Conservation (phyloP, 2,329 filamentous ascomycete genomes). For the Fusarium vanettenii region DNA sequence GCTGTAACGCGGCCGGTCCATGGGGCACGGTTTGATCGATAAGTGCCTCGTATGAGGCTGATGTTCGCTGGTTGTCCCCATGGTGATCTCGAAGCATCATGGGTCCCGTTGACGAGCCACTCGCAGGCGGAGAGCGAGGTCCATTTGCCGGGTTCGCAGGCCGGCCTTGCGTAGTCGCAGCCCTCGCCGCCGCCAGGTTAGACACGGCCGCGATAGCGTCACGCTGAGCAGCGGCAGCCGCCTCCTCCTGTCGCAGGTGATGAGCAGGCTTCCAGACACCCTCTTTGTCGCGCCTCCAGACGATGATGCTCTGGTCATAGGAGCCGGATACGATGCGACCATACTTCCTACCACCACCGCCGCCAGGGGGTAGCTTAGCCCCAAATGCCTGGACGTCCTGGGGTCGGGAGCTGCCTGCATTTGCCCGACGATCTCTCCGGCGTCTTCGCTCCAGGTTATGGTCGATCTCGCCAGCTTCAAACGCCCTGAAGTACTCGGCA, state of each 20-base stretch:
- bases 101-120: slow-evolving; percentile 17
- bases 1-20: slow-evolving; percentile 60
- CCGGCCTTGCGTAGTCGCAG: slow-evolving; percentile 14
- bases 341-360: slow-evolving; percentile 89
- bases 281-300: slow-evolving; percentile 89
- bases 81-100: slow-evolving; percentile 42
- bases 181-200: slow-evolving; percentile 17
- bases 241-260: slow-evolving; percentile 79
- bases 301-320: slow-evolving; percentile 94
- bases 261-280: slow-evolving; percentile 87
- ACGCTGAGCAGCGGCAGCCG: slow-evolving; percentile 62
- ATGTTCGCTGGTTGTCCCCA: slow-evolving; percentile 45
- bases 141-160: slow-evolving; percentile 12
- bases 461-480: slow-evolving; percentile 62
- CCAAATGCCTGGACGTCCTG: slow-evolving; percentile 83
- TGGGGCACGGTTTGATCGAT: slow-evolving; percentile 66
- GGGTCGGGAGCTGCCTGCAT: slow-evolving; percentile 80
- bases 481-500: slow-evolving; percentile 73
- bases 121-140: slow-evolving; percentile 17
- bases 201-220: slow-evolving; percentile 34
- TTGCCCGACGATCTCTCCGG: slow-evolving; percentile 59
- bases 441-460: slow-evolving; percentile 48
- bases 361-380: slow-evolving; percentile 89
- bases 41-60: slow-evolving; percentile 59
- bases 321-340: slow-evolving; percentile 97